Evolutionary conservation across 768 basidiomycete species (phyloP), one percentile per base, ranked within the genome.

Genomic region (Boletus eberwhitei): DNA sequence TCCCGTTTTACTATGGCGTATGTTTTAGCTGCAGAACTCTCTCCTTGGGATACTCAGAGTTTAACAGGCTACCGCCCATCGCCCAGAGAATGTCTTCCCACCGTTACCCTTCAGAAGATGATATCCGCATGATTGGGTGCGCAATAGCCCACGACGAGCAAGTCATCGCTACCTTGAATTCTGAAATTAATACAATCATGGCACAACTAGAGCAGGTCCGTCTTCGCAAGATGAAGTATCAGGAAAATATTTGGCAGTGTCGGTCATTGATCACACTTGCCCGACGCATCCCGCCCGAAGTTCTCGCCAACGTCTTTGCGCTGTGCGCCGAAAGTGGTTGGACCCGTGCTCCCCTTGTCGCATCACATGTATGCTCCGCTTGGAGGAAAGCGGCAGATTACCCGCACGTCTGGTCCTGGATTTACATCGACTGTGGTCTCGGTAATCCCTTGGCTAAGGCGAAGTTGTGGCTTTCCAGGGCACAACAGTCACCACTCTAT

Each of bases 351-450:
- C 84, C 84, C 19, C 63, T 86, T 14, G 72, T 77, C 32, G 76
- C 75, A 39, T 85, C 83, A 11, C 80, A 83, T 44, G 82, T 85
- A 39, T 86, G 83, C 60, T 74, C 77, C 4, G 71, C 76, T 48
- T 87, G 85, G 85, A 75, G 83, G 52, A 75, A 72, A 58, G 83
- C 82, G 1, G 73, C 80, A 16, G 67, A 65, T 38, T 70, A 73
- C 36, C 81, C 83, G n/a, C 69, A 74, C 21, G 74, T 83, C 22
- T 86, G 84, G 85, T 81, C 82, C 5, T 72, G 77, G 61, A 60
- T 85, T 50, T 79, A 81, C 54, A 70, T 85, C 48, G 74, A 82
- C 54, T 70, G 74, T 50, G 76, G 81, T 57, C 69, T 71, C 38
- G 64, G 73, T 19, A 65, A 79, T 53, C 73, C 77, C 35, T 67